phyloP scores from a whole-genome alignment of 768 basidiomycete species.

The Mycena kentingensis region DNA sequence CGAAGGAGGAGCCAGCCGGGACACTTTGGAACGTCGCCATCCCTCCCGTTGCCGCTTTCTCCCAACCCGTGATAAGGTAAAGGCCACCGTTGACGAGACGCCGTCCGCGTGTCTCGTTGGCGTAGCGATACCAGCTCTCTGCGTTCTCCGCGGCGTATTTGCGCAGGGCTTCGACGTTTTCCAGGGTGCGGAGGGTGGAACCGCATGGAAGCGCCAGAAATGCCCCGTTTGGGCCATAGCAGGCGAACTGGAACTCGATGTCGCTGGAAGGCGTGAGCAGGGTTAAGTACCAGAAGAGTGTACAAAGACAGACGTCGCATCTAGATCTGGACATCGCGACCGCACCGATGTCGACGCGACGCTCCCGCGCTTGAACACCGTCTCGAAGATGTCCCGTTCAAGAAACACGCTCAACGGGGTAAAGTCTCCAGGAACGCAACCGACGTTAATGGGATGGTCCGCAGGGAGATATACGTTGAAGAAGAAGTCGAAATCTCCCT shows the following conservation, averaged over 20 bases:
- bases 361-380: neutral
- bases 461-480: conserved; percentile 38
- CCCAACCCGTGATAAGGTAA: neutral
- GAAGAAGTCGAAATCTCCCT: conserved; percentile 38
- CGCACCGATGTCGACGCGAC: neutral
- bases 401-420: neutral
- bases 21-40: neutral
- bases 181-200: neutral
- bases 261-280: neutral
- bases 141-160: neutral
- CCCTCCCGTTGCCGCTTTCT: neutral
- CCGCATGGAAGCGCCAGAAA: neutral
- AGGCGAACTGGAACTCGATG: neutral
- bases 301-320: neutral
- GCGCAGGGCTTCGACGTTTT: neutral
- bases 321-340: neutral
- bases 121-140: neutral
- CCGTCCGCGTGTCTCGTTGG: neutral
- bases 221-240: neutral
- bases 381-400: neutral
- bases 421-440: conserved; percentile 31
- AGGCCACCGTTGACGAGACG: neutral
- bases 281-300: neutral
- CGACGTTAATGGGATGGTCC: conserved; percentile 29
- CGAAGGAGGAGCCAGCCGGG: neutral